Base-by-base conservation (phyloP, 2,329 filamentous ascomycete species). In the Stachybotrys echinatus region DNA sequence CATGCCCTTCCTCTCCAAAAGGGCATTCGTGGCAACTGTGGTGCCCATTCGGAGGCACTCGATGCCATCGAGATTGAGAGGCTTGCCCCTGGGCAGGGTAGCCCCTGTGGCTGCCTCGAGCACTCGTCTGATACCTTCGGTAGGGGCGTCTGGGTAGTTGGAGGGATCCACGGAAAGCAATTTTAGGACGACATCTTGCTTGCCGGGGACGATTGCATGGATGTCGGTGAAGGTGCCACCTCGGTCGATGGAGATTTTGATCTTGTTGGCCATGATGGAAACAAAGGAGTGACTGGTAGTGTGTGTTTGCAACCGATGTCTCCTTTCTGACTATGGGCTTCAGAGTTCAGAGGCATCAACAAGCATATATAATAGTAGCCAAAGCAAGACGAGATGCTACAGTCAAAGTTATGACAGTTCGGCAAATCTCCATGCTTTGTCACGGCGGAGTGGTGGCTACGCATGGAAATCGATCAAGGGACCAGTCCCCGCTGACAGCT, bases 21-120 rank as follows among this genome's bases (percentile, higher is more conserved):
- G 67, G 2, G 86, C 86, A 64, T 89, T 89, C 1, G 86, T 89
- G 2, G 85, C 86, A 5, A 89, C 85, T 0, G 86, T 89, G 2
- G 86, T 89, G 23, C 86, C 86, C 84, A 89, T 89, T 23, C 85
- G 80, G 62, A 89, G 88, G 54, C 81, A 85, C 61, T 87, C 83
- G 43, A 71, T 62, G 42, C 63, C 56, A 3, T 59, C 61, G 12
- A 66, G 61, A 37, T 69, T 62, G 14, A 70, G 53, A 7, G 62
- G 55, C 6, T 61, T 50, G 22, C 64, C 65, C 10, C 65, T 57
- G 6, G 67, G 65, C 20, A 66, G 54, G 1, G 63, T 54, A 42
- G 60, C 54, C 10, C 61, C 61, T 1, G 63, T 65, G 31, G 63
- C 63, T 22, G 61, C 55, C 56, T 64, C 65, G 23, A 70, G 57